Evolutionary conservation across 495 filamentous ascomycete species (phyloP).

Genomic region (Hypomontagnella submonticulosa): DNA sequence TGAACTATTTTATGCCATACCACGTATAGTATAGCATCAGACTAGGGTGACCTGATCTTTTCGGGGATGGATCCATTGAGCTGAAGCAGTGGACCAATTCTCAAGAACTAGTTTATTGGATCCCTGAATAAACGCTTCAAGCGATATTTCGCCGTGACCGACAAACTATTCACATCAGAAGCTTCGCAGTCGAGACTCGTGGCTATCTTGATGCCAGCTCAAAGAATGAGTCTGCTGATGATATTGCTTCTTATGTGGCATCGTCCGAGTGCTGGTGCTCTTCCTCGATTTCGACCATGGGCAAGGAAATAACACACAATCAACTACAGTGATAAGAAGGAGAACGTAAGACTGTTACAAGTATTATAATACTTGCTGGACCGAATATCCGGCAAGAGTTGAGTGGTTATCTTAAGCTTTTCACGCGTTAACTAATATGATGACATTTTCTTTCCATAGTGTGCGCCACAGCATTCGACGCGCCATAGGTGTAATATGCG

Average conservation of each 20-base stretch:
- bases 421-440: too few relatives aligned
- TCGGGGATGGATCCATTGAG: slow-evolving; percentile 2
- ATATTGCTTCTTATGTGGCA: slow-evolving; percentile 1
- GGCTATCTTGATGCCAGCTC: too few relatives aligned
- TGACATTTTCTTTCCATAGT: too few relatives aligned
- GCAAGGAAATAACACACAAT: too few relatives aligned
- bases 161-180: background rate
- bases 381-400: background rate
- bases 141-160: slow-evolving; percentile 1
- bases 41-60: slow-evolving; percentile 11
- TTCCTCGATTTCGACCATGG: slow-evolving; percentile 10
- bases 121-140: too few relatives aligned
- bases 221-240: background rate
- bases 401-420: background rate
- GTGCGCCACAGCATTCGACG: too few relatives aligned
- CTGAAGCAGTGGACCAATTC: background rate
- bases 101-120: too few relatives aligned
- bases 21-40: slow-evolving; percentile 16
- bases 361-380: background rate
- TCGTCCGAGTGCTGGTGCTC: background rate
- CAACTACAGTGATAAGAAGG: too few relatives aligned
- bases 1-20: slow-evolving; percentile 20
- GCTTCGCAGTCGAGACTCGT: too few relatives aligned
- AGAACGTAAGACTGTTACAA: too few relatives aligned
- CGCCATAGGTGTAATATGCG: too few relatives aligned